phyloP scores from a whole-genome alignment of 2,329 filamentous ascomycete species.

The Kalaharituber pfeilii region DNA sequence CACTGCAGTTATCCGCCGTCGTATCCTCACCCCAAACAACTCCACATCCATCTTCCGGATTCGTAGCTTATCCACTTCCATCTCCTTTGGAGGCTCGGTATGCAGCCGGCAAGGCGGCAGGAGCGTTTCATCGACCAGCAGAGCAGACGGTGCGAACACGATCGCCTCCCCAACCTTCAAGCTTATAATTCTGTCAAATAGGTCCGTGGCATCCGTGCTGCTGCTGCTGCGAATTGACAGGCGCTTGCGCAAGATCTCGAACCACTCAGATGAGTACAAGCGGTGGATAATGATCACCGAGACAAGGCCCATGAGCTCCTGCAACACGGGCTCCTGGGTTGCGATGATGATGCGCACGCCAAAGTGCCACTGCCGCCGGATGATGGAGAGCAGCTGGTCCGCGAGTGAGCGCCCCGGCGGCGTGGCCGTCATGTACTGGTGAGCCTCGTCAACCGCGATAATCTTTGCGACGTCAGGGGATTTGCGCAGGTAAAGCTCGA shows the following conservation, averaged over 20 bases:
- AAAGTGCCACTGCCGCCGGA: conserved; percentile 54
- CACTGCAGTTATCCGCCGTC: conserved; percentile 17
- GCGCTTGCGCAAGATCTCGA: conserved; percentile 28
- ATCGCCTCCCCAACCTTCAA: conserved; percentile 14
- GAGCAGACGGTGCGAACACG: conserved; percentile 10
- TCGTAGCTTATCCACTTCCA: too few relatives aligned
- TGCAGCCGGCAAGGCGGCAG: too few relatives aligned
- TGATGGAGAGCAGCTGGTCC: conserved; percentile 41
- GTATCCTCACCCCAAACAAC: conserved; percentile 13
- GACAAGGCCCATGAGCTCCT: conserved; percentile 52
- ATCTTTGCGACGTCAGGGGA: conserved; percentile 30
- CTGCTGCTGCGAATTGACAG: conserved; percentile 12
- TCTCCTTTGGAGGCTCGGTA: too few relatives aligned
- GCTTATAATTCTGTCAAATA: conserved; percentile 11
- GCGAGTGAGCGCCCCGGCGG: conserved; percentile 37
- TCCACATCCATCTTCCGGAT: not conserved
- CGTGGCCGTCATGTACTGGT: conserved; percentile 52
- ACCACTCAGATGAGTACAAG: conserved; percentile 51
- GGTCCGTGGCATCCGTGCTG: conserved; percentile 1
- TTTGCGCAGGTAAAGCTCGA: conserved; percentile 33
- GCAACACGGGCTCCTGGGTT: conserved; percentile 61
- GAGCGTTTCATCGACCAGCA: not conserved
- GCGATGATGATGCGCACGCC: conserved; percentile 51
- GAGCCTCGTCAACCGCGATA: conserved; percentile 58
- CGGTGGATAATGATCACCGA: conserved; percentile 55